Evolutionary conservation across 1,284 basidiomycete species (phyloP).

Genomic region (Kwoniella shivajii): DNA sequence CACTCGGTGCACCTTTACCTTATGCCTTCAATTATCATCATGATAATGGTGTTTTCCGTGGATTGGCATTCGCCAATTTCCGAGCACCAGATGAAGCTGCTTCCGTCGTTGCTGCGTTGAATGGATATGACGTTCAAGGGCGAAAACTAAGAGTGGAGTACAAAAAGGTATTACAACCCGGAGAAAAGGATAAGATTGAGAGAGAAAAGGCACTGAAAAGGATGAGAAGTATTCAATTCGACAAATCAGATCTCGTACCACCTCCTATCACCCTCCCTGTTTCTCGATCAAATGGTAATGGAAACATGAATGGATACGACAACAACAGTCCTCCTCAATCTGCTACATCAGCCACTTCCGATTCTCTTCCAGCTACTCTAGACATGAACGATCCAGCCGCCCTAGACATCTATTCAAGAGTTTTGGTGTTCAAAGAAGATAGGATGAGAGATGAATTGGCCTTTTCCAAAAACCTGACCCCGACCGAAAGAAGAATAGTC

Average conservation of each 20-base stretch:
- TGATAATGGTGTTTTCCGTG: constrained; percentile 94
- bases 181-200: constrained; percentile 98
- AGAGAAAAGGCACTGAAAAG: constrained; percentile 97
- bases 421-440: constrained; percentile 97
- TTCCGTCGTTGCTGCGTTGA: constrained; percentile 87
- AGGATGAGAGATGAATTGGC: constrained; percentile 96
- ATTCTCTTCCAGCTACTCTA: constrained; percentile 65
- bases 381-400: constrained; percentile 96
- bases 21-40: constrained; percentile 99
- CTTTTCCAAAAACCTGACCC: constrained; percentile 81
- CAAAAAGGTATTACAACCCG: constrained; percentile 98
- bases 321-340: constrained; percentile 60
- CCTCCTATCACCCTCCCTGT: constrained; percentile 26
- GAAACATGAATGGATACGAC: constrained; percentile 10
- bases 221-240: constrained; percentile 94
- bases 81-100: constrained; percentile 87
- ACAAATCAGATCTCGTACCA: constrained; percentile 51
- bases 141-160: constrained; percentile 98
- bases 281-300: constrained; percentile 3
- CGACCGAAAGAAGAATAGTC: constrained; percentile 87
- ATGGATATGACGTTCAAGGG: constrained; percentile 86
- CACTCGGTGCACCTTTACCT: constrained; percentile 91
- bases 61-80: constrained; percentile 98
- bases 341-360: constrained; percentile 32
- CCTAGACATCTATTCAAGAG: constrained; percentile 94